These are phyloP conservation scores for Sporothrix variecibatus DNA, from an alignment of 2,329 filamentous ascomycete species.

Conservation along the genomic window DNA sequence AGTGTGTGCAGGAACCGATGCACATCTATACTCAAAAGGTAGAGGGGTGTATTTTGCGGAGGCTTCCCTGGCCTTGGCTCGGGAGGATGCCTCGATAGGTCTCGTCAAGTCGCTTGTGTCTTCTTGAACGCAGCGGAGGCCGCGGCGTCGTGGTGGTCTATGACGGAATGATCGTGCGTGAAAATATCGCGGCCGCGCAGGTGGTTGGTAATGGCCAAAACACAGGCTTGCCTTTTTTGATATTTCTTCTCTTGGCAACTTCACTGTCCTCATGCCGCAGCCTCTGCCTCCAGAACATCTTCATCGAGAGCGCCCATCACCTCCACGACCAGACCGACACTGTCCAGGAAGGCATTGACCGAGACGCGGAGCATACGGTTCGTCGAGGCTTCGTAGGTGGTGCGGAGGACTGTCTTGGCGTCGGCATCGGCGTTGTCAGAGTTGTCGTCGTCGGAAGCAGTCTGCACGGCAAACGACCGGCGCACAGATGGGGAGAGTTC, in stretches of 20 bases:
- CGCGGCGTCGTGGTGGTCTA: not conserved
- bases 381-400: constrained; percentile 82
- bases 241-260: not conserved
- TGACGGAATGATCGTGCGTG: not conserved
- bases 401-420: constrained; percentile 58
- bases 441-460: constrained; percentile 28
- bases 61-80: not conserved
- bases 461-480: constrained; percentile 62
- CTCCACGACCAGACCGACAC: constrained; percentile 76
- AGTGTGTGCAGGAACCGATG: not conserved
- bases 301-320: constrained; percentile 90
- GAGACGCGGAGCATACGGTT: constrained; percentile 96
- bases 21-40: not conserved
- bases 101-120: no score
- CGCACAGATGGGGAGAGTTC: constrained; percentile 85
- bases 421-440: constrained; percentile 15
- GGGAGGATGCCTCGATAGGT: not conserved
- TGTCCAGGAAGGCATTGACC: constrained; percentile 96
- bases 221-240: not conserved
- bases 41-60: not conserved
- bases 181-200: not conserved
- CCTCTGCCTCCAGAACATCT: constrained; percentile 63
- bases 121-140: not conserved
- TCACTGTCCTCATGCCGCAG: constrained; percentile 9
- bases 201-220: not conserved